Base-by-base conservation (phyloP, 2,329 filamentous ascomycete genomes). In the Colletotrichum sp. region DNA sequence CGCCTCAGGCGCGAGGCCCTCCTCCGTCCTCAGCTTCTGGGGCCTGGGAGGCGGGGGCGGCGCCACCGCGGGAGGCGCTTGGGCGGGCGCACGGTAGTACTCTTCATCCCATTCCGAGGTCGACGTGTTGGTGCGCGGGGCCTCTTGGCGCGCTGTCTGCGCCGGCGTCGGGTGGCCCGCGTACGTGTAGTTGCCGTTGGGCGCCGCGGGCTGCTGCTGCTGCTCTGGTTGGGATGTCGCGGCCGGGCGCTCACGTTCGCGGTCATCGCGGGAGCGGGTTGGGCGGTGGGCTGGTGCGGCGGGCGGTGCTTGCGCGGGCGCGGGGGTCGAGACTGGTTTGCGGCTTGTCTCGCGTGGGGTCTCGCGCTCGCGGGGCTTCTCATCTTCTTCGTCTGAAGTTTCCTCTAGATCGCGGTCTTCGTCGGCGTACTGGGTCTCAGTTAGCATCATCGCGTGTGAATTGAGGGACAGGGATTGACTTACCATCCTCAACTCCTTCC, bases 401-500 rank as follows among this genome's bases (percentile, higher is more conserved):
- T 80, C 81, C 6, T 74, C 76, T 8, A 80, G 74, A 36, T 80
- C 80, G 7, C 72, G 75, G 5, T 76, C 79, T 32, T 82, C 80
- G 1, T 83, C 82, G 28, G 80, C 80, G 28, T 81, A 82, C 78
- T 81, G 74, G 6, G 26, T 4, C 15, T 4, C 3, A 5, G 60
- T 77, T 60, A 76, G 72, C 9, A 24, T 28, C 36, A 15, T 21
- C 43, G 43, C n/a, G 3, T 13, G n/a, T 21, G 7, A 16, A 48
- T 3, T 39, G 16, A 12, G 0, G 9, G 16, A 5, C 3, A 1
- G 15, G 4, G 4, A 2, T 18, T 7, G 34, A 78, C 78, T 66
- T 39, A 75, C 74, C 74, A 79, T 79, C 71, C 88, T 83, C 21
- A 90, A 78, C 75, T 90, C 88, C 77, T 88, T 90, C 52, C 88